Percentiles rank a stretch among this genome's conserved stretches.
phyloP scores from a whole-genome alignment of 306 rosid species.

The Lathyrus tuberosus region DNA sequence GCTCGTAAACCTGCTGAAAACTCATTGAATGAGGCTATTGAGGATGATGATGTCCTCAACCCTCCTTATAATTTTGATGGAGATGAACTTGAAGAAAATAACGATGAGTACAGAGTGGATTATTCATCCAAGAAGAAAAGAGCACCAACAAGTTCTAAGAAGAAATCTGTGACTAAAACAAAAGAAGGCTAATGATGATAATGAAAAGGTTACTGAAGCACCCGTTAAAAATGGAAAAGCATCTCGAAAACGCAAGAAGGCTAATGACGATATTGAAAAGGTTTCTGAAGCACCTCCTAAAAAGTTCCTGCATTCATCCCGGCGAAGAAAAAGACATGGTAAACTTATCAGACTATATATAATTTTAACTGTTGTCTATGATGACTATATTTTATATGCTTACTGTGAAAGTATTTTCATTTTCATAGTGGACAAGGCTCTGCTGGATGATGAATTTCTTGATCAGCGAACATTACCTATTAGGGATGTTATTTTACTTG shows the following conservation, averaged over 20 bases:
- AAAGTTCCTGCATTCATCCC: constrained; percentile 77
- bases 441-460: constrained; percentile 80
- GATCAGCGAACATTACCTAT: constrained; percentile 58
- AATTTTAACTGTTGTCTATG: not conserved
- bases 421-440: constrained; percentile 67
- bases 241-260: constrained; percentile 51
- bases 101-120: constrained; percentile 48
- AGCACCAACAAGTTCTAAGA: constrained; percentile 48
- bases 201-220: constrained; percentile 40
- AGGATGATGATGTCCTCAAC: constrained; percentile 46
- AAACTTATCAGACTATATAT: constrained; percentile 28
- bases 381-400: constrained; percentile 27
- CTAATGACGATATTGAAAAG: constrained; percentile 47
- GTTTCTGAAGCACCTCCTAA: constrained; percentile 52
- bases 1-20: constrained; percentile 47
- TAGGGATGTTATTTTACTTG: constrained; percentile 68
- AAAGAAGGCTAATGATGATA: constrained; percentile 50
- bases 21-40: constrained; percentile 43
- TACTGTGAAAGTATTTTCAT: constrained; percentile 41
- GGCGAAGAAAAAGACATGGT: constrained; percentile 72
- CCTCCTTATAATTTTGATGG: constrained; percentile 42
- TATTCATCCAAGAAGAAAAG: constrained; percentile 49
- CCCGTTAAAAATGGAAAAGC: constrained; percentile 65
- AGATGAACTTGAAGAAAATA: constrained; percentile 49
- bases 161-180: constrained; percentile 58